Percentiles rank a stretch among this genome's conserved stretches.
These are phyloP conservation scores for Tilletiaria anomala DNA, from an alignment of 1,284 basidiomycete species.

Conservation along the genomic window DNA sequence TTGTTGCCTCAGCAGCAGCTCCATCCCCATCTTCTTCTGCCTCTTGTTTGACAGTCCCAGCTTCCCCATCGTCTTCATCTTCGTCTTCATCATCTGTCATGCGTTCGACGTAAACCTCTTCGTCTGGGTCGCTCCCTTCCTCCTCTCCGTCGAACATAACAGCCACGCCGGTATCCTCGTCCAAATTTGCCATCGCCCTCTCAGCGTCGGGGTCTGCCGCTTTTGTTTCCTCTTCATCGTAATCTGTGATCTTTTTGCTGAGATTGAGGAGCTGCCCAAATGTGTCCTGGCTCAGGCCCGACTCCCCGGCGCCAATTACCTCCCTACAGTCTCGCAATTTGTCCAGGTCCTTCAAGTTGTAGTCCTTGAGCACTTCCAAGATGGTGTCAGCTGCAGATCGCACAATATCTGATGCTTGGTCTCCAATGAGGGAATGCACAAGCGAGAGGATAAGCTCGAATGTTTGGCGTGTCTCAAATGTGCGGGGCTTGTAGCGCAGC, in stretches of 20 bases:
- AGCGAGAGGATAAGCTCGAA: constrained; percentile 81
- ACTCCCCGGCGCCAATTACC: constrained; percentile 48
- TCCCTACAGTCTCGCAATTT: constrained; percentile 89
- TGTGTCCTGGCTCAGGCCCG: constrained; percentile 52
- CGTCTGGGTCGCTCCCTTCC: constrained; percentile 74
- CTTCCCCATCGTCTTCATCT: constrained; percentile 51
- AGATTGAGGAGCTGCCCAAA: constrained; percentile 77
- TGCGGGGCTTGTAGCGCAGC: constrained; percentile 76
- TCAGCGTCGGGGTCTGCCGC: constrained; percentile 52
- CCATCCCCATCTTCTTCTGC: constrained; percentile 46
- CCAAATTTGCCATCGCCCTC: constrained; percentile 63
- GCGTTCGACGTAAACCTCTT: constrained; percentile 66
- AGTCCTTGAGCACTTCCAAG: constrained; percentile 78
- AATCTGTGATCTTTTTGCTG: constrained; percentile 93
- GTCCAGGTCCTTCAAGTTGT: constrained; percentile 85
- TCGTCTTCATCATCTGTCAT: constrained; percentile 45
- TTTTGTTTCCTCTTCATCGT: constrained; percentile 52
- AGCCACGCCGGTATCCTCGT: constrained; percentile 48
- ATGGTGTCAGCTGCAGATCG: constrained; percentile 84
- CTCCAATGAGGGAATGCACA: constrained; percentile 56
- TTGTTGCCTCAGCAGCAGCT: constrained; percentile 53
- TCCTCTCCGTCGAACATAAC: constrained; percentile 43
- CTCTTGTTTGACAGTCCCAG: constrained; percentile 49
- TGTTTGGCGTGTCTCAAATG: constrained; percentile 81
- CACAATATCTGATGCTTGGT: constrained; percentile 89